Base-by-base conservation (phyloP, 1,284 basidiomycete species). In the Stereum hirsutum region DNA sequence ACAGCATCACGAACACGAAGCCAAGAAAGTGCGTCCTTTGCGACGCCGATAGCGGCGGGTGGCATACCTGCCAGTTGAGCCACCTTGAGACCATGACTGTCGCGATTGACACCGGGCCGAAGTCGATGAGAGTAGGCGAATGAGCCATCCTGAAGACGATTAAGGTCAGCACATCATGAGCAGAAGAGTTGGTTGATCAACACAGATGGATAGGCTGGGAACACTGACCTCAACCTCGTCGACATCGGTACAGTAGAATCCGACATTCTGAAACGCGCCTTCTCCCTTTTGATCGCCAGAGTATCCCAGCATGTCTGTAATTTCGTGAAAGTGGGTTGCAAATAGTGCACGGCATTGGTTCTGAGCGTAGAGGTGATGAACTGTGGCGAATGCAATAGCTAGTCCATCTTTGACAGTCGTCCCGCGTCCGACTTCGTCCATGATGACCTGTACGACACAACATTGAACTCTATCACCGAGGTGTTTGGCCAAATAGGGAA, bases 401-500 rank as follows among this genome's bases (percentile, higher is more conserved):
- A 98, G 64, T 4, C 96, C 95, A 51, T 97, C 93, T 45, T 81
- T 75, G 5, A 94, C 81, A 0, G 92, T 93, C 2, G 96, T 99
- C 17, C 95, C 95, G 51, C 95, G 72, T 2, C 95, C 95, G 15
- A 99, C 89, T 65, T 99, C 95, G 58, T 97, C 93, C 89, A 97
- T 94, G 51, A 97, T 93, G 15, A 96, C 88, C 89, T 90, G n/a
- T 30, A 12, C 17, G 37, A 38, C 35, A 42, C 15, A n/a, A 30
- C 17, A 35, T n/a, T 17, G 17, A 35, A 1, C n/a, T n/a, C n/a
- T n/a, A n/a, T n/a, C n/a, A n/a, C n/a, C 11, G 19, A 23, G 6
- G n/a, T 15, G 12, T 12, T 25, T 6, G 25, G 11, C 23, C 15
- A 27, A 27, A 34, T 26, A 44, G 30, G 39, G 32, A 35, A 25